Evolutionary conservation across 331 rosid genomes (phyloP), one percentile per base, ranked within the genome.

Genomic region (Malus hybrid): DNA sequence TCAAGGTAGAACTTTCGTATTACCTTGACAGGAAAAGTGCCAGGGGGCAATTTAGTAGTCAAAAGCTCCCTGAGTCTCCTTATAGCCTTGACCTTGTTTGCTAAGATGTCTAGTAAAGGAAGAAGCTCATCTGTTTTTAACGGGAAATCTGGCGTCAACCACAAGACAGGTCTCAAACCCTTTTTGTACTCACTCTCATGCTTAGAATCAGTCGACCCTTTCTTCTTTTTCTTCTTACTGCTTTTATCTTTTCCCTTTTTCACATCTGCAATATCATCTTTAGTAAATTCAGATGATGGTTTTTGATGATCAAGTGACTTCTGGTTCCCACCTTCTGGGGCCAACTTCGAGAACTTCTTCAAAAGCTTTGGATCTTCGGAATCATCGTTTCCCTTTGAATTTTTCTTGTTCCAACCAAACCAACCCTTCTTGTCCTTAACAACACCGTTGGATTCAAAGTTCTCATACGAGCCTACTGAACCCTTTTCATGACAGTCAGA

Each of bases 11-110:
- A 60, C 27, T 74, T 39, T 74, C 55, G 65, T 28, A 67, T 83
- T 86, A 95, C 99, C 99, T 95, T 89, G 80, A 88, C 97, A 22
- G 99, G 99, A 83, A 95, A 95, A 34, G 99, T 90, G 71, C 97
- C 97, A 70, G 34, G 87, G 62, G 99, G 99, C 56, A 95, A 86
- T 86, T 95, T 95, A 69, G 99, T 95, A 56, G 99, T 95, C 89
- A 95, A 88, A 85, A 95, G 97, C 87, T 95, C 99, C 77, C 97
- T 86, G 46, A 95, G 89, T 88, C 99, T 89, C 83, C 97, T 83
- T 70, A 95, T 83, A 69, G 99, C 99, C 90, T 95, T 95, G 74
- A 95, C 93, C 89, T 95, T 95, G 78, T 92, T 90, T 46, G 97
- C 97, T 81, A 95, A 87, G 83, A 95, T 92, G 87, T 95, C 99